Percentiles rank a stretch among this genome's conserved stretches.
Evolutionary conservation across 2,329 filamentous ascomycete species (phyloP).

Genomic region (Stagonosporopsis rhizophila): DNA sequence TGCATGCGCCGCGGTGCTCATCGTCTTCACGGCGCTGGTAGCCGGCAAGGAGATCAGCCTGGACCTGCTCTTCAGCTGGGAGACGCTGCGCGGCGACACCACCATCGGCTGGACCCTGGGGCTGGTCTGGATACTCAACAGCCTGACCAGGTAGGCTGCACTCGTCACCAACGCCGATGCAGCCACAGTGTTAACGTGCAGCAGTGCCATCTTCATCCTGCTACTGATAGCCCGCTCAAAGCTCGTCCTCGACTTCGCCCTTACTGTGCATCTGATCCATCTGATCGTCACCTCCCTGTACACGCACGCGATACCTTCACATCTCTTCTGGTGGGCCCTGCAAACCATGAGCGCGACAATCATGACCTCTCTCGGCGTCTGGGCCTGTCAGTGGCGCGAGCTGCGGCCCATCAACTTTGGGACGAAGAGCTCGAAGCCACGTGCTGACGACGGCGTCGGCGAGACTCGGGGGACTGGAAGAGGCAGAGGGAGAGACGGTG

Average conservation of each 20-base stretch:
- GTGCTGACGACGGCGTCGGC: conserved; percentile 48
- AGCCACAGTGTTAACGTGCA: conserved; percentile 19
- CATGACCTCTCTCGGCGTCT: conserved; percentile 78
- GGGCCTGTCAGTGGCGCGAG: conserved; percentile 91
- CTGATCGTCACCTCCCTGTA: conserved; percentile 80
- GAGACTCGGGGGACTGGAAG: conserved; percentile 50
- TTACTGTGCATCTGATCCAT: conserved; percentile 86
- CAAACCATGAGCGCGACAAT: conserved; percentile 66
- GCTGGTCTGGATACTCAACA: conserved; percentile 71
- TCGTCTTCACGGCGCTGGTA: conserved; percentile 72
- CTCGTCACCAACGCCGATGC: background rate
- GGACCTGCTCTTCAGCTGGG: conserved; percentile 69
- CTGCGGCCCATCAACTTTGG: conserved; percentile 88
- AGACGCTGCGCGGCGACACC: conserved; percentile 69
- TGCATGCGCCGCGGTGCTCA: conserved; percentile 65
- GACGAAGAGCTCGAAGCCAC: conserved; percentile 52
- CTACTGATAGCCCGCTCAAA: conserved; percentile 87
- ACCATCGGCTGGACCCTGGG: conserved; percentile 74
- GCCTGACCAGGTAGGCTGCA: conserved; percentile 65
- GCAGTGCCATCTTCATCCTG: conserved; percentile 82
- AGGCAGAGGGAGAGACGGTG: conserved; percentile 54
- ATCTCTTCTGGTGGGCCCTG: conserved; percentile 85
- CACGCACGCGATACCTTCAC: conserved; percentile 75
- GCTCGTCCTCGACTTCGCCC: conserved; percentile 90
- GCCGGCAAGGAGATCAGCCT: conserved; percentile 66